Percentiles rank a stretch among this genome's conserved stretches.
Evolutionary conservation across 2,329 filamentous ascomycete genomes (phyloP).

Genomic region (Xylariaceae sp.): DNA sequence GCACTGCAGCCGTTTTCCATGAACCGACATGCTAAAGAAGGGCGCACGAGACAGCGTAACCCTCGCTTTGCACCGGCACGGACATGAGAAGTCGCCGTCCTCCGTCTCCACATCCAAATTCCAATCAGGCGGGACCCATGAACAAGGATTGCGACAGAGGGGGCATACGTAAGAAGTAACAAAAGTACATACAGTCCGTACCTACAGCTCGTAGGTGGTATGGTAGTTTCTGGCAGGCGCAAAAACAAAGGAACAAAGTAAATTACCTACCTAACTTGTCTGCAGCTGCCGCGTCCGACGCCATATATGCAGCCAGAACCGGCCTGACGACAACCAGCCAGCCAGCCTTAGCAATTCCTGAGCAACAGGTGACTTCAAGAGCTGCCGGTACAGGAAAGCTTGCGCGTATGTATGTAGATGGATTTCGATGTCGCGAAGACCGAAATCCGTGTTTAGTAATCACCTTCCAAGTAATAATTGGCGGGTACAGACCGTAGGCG

Average conservation of each 20-base stretch:
- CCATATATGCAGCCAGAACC: too few species aligned
- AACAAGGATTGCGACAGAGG: not conserved
- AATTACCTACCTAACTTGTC: not conserved
- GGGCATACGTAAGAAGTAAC: not conserved
- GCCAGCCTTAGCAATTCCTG: too few species aligned
- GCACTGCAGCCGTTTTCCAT: constrained; percentile 6
- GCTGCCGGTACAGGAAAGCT: too few species aligned
- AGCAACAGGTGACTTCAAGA: too few species aligned
- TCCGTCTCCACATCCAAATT: not conserved
- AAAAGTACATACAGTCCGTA: too few species aligned
- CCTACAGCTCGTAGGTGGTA: too few species aligned
- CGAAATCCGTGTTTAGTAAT: not conserved
- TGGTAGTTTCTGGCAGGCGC: too few species aligned
- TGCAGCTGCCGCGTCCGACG: not conserved
- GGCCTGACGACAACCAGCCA: not conserved
- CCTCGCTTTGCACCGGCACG: not conserved
- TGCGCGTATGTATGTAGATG: not conserved
- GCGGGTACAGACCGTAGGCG: too few species aligned
- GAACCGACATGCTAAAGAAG: too few species aligned
- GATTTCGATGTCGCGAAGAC: not conserved
- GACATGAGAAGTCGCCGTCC: not conserved
- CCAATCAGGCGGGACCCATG: not conserved
- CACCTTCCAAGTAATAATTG: too few species aligned
- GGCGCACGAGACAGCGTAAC: constrained; percentile 5
- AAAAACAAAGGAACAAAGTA: not conserved